Evolutionary conservation across 2,329 filamentous ascomycete species (phyloP).

Genomic region (Apiospora koreana): DNA sequence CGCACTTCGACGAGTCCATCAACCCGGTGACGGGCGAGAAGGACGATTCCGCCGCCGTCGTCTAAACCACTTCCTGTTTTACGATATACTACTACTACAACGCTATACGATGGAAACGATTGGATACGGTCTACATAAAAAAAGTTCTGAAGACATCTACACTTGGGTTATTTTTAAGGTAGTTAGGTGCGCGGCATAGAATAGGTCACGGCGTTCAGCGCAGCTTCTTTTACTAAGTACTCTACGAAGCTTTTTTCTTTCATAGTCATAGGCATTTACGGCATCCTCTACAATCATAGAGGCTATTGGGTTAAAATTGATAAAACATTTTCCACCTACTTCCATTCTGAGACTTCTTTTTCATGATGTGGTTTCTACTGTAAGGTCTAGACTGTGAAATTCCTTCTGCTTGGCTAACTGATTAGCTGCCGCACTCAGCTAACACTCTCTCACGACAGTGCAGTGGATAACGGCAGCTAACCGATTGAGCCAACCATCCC

Average conservation of each 20-base stretch:
- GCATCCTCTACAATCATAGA: background rate
- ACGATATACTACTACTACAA: conserved; percentile 32
- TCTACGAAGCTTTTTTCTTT: background rate
- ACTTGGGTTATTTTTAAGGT: background rate
- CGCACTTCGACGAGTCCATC: conserved; percentile 70
- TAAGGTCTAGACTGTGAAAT: background rate
- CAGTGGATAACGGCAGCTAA: background rate
- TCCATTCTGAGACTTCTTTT: background rate
- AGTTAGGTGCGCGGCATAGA: conserved; percentile 9
- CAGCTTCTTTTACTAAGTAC: background rate
- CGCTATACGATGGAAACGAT: conserved; percentile 8
- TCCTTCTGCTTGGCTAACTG: background rate
- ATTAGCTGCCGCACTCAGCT: background rate
- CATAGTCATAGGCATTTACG: background rate
- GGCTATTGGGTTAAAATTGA: background rate
- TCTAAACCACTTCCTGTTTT: background rate
- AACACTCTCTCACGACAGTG: too few species aligned
- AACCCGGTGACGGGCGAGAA: conserved; percentile 62
- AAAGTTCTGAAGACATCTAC: background rate
- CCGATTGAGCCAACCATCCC: background rate
- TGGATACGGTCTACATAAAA: background rate
- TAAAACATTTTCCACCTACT: background rate
- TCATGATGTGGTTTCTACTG: too few species aligned
- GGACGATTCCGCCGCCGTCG: conserved; percentile 36
- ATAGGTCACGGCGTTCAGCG: conserved; percentile 4